A percentile compares a stretch with the other conserved stretches of the same genome.
Evolutionary conservation across 371 early-diverging fungal genomes (phyloP).

Genomic region (Actinomucor elegans): DNA sequence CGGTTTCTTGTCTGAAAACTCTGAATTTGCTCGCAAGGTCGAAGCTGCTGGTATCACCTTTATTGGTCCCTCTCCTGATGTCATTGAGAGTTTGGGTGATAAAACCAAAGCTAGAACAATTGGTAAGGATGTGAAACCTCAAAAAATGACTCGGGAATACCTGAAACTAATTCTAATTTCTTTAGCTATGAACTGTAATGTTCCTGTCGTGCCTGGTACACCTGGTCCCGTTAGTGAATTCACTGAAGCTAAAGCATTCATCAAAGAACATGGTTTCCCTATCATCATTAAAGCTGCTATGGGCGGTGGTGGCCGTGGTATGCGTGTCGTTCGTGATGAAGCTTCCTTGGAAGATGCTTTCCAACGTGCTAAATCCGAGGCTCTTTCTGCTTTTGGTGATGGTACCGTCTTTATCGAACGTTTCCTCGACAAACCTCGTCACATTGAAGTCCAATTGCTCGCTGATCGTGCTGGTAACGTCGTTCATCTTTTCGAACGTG

Average conservation of each 20-base stretch:
- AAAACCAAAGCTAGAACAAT: conserved; percentile 89
- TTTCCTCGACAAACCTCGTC: conserved; percentile 87
- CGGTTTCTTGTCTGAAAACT: conserved; percentile 91
- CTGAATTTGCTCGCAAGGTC: conserved; percentile 84
- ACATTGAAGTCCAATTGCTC: conserved; percentile 94
- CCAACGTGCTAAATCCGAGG: conserved; percentile 82
- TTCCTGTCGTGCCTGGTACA: conserved; percentile 85
- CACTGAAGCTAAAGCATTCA: conserved; percentile 70
- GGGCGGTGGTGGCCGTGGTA: conserved; percentile 98
- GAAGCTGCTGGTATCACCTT: conserved; percentile 89
- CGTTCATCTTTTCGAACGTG: conserved; percentile 89
- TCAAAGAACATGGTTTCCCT: conserved; percentile 82
- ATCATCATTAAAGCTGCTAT: conserved; percentile 97
- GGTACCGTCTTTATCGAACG: conserved; percentile 93
- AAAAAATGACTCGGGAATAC: not conserved
- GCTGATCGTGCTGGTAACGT: conserved; percentile 89
- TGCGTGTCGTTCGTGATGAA: conserved; percentile 84
- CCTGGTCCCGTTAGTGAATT: conserved; percentile 79
- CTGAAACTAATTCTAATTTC: conserved; percentile 12
- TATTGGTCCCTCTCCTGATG: conserved; percentile 85
- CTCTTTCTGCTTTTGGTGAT: conserved; percentile 89
- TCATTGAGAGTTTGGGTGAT: conserved; percentile 89
- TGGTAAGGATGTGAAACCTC: conserved; percentile 59
- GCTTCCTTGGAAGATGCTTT: conserved; percentile 71
- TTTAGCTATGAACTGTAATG: conserved; percentile 72